A percentile compares a stretch with the other conserved stretches of the same genome.
Evolutionary conservation across 2,329 filamentous ascomycete genomes (phyloP).

Genomic region (Peltaster fructicola): DNA sequence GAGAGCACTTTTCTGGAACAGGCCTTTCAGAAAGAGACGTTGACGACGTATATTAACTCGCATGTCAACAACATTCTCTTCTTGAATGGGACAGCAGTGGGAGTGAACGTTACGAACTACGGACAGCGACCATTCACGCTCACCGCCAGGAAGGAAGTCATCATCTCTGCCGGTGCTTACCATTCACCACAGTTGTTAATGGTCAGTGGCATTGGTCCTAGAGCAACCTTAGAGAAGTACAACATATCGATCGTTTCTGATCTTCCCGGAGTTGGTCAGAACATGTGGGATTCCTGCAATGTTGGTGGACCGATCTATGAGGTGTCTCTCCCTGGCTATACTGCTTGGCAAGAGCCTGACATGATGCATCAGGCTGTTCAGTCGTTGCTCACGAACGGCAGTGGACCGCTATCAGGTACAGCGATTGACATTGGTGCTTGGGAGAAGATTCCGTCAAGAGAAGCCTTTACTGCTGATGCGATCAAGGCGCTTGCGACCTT

Average conservation of each 20-base stretch:
- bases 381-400: conserved; percentile 4
- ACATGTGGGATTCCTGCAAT: conserved; percentile 27
- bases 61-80: conserved; percentile 20
- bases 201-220: conserved; percentile 15
- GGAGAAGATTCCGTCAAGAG: conserved; percentile 9
- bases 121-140: conserved; percentile 10
- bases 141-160: conserved; percentile 17
- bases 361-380: conserved; percentile 1
- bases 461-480: conserved; percentile 5
- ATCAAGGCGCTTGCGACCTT: conserved; percentile 6
- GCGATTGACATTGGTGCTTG: conserved; percentile 8
- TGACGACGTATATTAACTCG: conserved; percentile 17
- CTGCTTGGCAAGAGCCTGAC: too few species aligned
- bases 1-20: conserved; percentile 12
- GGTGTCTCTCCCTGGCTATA: conserved; percentile 2
- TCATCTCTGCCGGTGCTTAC: conserved; percentile 15
- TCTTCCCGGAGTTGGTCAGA: conserved; percentile 34
- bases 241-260: conserved; percentile 29
- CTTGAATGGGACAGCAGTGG: conserved; percentile 9
- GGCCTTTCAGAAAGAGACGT: conserved; percentile 6
- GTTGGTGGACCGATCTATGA: conserved; percentile 4
- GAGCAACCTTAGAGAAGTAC: conserved; percentile 24
- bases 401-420: conserved; percentile 6
- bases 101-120: conserved; percentile 13
- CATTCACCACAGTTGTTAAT: conserved; percentile 17